Evolutionary conservation across 2,329 filamentous ascomycete genomes (phyloP).

Genomic region (Apiospora aurea): DNA sequence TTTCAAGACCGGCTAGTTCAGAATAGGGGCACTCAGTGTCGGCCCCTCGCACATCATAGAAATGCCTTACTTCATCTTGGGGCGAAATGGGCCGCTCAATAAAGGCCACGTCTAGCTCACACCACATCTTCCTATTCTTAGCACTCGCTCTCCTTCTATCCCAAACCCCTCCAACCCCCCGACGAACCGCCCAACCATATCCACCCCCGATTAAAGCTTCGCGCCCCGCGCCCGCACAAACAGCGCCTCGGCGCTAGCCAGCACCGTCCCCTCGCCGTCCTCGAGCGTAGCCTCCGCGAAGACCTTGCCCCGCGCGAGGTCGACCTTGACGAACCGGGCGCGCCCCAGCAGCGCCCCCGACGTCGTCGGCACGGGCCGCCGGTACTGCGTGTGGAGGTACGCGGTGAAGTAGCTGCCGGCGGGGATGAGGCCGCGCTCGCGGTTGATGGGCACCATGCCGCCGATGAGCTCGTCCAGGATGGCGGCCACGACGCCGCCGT

Average conservation of each 20-base stretch:
- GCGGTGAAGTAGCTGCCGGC: slow-evolving; percentile 51
- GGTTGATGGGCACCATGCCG: slow-evolving; percentile 53
- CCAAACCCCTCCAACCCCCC: neutral
- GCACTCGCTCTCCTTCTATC: neutral
- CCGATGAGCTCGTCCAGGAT: slow-evolving; percentile 67
- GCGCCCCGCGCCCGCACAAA: neutral
- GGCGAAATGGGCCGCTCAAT: neutral
- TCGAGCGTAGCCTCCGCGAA: slow-evolving; percentile 57
- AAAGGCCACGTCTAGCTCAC: neutral
- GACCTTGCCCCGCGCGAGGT: slow-evolving; percentile 57
- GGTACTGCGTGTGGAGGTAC: slow-evolving; percentile 62
- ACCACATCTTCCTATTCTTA: neutral
- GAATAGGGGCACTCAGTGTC: neutral
- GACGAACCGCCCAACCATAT: neutral
- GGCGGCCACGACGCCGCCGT: slow-evolving; percentile 64
- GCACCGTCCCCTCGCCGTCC: slow-evolving; percentile 53
- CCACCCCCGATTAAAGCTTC: neutral
- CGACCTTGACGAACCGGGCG: slow-evolving; percentile 50
- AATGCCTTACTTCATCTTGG: neutral
- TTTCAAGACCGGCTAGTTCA: neutral
- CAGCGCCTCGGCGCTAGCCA: slow-evolving; percentile 57
- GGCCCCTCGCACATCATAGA: neutral
- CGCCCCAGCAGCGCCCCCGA: slow-evolving; percentile 52
- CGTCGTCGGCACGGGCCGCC: slow-evolving; percentile 59
- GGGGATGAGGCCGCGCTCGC: slow-evolving; percentile 26